Percentiles rank a stretch among this genome's conserved stretches.
Conservation (phyloP, 129 eudicot species). For the Cynara cardunculus region DNA sequence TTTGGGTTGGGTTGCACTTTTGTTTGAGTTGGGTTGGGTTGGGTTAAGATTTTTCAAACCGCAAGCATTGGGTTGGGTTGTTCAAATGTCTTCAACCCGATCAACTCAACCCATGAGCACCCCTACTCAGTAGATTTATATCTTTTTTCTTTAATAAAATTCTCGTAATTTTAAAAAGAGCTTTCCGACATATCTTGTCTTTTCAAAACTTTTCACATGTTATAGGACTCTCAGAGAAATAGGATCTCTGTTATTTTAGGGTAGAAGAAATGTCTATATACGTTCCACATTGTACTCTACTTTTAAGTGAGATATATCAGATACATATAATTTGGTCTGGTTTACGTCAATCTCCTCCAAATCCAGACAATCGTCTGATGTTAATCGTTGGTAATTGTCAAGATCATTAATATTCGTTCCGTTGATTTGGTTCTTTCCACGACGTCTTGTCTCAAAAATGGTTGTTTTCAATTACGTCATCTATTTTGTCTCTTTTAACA, state of each 20-base stretch:
- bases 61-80: too few species aligned
- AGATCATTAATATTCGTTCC: not conserved
- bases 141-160: too few species aligned
- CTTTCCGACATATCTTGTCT: not conserved
- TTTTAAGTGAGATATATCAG: not conserved
- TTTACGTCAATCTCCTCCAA: not conserved
- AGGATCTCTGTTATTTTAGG: not conserved
- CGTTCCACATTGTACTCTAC: not conserved
- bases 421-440: not conserved
- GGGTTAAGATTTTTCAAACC: too few species aligned
- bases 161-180: too few species aligned
- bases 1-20: too few species aligned
- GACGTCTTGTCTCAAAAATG: not conserved
- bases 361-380: not conserved
- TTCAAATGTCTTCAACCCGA: too few species aligned
- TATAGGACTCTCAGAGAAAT: not conserved
- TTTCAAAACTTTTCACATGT: not conserved
- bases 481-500: not conserved
- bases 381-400: not conserved
- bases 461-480: not conserved
- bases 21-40: too few species aligned
- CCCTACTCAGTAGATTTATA: too few species aligned
- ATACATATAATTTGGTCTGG: not conserved
- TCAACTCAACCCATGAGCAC: too few species aligned
- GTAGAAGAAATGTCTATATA: not conserved